phyloP scores from a whole-genome alignment of 1,284 basidiomycete genomes.

The Phellopilus nigrolimitatus region DNA sequence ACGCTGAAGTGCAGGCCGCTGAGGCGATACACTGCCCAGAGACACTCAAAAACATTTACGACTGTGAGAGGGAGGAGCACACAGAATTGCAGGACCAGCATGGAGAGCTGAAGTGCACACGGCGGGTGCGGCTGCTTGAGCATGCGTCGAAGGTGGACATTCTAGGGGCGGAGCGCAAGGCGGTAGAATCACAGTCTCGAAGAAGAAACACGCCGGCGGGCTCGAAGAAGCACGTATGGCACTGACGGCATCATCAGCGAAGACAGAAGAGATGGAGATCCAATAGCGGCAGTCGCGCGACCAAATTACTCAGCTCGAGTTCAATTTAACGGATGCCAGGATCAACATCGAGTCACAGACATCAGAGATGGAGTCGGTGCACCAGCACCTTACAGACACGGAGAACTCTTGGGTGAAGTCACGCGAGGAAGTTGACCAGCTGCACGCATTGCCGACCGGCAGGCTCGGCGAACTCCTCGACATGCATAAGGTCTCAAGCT shows the following conservation, averaged over 20 bases:
- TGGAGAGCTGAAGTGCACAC: conserved; percentile 55
- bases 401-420: conserved; percentile 87
- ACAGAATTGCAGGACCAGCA: conserved; percentile 69
- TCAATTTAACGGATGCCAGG: conserved; percentile 71
- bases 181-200: conserved; percentile 56
- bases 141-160: conserved; percentile 77
- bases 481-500: conserved; percentile 71
- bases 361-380: conserved; percentile 68
- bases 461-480: conserved; percentile 82
- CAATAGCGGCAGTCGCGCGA: conserved; percentile 68
- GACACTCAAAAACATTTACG: conserved; percentile 75
- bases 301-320: conserved; percentile 64
- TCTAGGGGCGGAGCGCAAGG: conserved; percentile 74
- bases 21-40: conserved; percentile 83
- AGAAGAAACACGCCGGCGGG: conserved; percentile 81
- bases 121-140: conserved; percentile 74
- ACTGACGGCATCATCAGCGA: conserved; percentile 67
- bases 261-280: conserved; percentile 79
- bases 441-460: conserved; percentile 78
- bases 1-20: conserved; percentile 76
- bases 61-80: conserved; percentile 64
- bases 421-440: conserved; percentile 84
- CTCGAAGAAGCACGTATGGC: conserved; percentile 83
- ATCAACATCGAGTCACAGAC: conserved; percentile 73
- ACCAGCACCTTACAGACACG: conserved; percentile 61